phyloP scores from a whole-genome alignment of 75 land plant species.

The Selaginella moellendorffii region DNA sequence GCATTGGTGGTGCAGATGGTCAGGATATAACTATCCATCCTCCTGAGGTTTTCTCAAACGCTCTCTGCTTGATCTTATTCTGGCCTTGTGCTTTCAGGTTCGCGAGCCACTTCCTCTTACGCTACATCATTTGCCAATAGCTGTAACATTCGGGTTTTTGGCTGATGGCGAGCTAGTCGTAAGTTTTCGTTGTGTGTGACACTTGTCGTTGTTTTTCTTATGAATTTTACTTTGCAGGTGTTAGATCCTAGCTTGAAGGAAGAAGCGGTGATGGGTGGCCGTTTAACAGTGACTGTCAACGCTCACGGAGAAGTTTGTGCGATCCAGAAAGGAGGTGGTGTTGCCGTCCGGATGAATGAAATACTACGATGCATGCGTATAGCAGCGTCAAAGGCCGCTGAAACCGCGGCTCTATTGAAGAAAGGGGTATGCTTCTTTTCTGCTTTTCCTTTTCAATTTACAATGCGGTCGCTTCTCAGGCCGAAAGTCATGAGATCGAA shows the following conservation, averaged over 20 bases:
- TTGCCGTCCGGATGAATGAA: slow-evolving; percentile 49
- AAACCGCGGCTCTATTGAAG: slow-evolving; percentile 55
- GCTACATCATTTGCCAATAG: slow-evolving; percentile 83
- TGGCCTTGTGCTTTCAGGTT: slow-evolving; percentile 58
- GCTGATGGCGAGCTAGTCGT: slow-evolving; percentile 60
- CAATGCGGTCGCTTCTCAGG: slow-evolving; percentile 22
- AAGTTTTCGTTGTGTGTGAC: slow-evolving; percentile 14
- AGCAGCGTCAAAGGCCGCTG: slow-evolving; percentile 64
- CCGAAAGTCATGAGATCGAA: slow-evolving; percentile 44
- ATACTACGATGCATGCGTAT: slow-evolving; percentile 78
- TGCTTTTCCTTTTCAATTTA: neutral
- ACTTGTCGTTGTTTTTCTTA: no score
- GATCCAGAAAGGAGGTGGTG: slow-evolving; percentile 87
- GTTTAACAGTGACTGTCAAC: slow-evolving; percentile 75
- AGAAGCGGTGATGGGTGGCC: slow-evolving; percentile 77
- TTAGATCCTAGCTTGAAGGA: slow-evolving; percentile 76
- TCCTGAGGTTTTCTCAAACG: slow-evolving; percentile 84
- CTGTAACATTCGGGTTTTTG: slow-evolving; percentile 80
- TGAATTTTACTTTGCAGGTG: slow-evolving; percentile 38
- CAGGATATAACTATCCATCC: slow-evolving; percentile 74
- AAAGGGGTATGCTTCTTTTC: slow-evolving; percentile 42
- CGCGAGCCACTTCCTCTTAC: slow-evolving; percentile 76
- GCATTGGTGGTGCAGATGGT: slow-evolving; percentile 68
- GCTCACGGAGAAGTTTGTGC: slow-evolving; percentile 81
- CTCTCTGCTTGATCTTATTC: no score